Base-by-base conservation (phyloP, 148 eudicot genomes). In the Agrostemma githago region DNA sequence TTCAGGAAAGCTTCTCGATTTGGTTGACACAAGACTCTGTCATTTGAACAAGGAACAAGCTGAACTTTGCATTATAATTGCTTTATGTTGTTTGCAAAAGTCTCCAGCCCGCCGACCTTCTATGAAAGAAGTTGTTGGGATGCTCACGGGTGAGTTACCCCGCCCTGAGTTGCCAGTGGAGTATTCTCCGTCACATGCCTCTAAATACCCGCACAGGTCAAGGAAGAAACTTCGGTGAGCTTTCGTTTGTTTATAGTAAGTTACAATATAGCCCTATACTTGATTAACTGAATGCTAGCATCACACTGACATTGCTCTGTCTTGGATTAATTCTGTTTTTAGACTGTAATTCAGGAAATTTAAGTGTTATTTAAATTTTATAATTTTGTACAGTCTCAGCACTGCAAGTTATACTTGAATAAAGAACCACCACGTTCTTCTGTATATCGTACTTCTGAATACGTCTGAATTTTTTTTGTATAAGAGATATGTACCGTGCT, bases 41-140 rank as follows among this genome's bases (percentile, higher is more conserved):
- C 78, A 83, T 61, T 65, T 90, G 51, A 79, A 90, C 71, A 74
- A 38, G 53, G 91, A 89, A 60, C 87, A 92, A 79, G 97, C 97
- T 62, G 72, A 87, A 63, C 70, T 89, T 10, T 89, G 89, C 84
- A 85, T 90, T 48, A 79, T 81, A 1, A 84, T 95, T 57, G 96
- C 97, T 26, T 84, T 95, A 61, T 80, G 85, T 69, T 95, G 99
- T 88, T 82, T 95, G 77, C 99, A 95, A 82, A 92, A 90, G 74
- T 84, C 84, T 2, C 97, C 99, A 14, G 76, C 78, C 14, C 73
- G 80, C 4, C 78, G 99, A 65, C 99, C 97, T 77, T 85, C 97
- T 3, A 95, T 95, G 97, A 95, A 84, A 80, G 96, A 95, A 72
- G 90, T 90, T 14, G 96, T 88, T 21, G 94, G 89, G 75, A 92